These are phyloP conservation scores for Pythium volutum DNA, from an alignment of 352 stramenopile genomes.

Conservation along the genomic window DNA sequence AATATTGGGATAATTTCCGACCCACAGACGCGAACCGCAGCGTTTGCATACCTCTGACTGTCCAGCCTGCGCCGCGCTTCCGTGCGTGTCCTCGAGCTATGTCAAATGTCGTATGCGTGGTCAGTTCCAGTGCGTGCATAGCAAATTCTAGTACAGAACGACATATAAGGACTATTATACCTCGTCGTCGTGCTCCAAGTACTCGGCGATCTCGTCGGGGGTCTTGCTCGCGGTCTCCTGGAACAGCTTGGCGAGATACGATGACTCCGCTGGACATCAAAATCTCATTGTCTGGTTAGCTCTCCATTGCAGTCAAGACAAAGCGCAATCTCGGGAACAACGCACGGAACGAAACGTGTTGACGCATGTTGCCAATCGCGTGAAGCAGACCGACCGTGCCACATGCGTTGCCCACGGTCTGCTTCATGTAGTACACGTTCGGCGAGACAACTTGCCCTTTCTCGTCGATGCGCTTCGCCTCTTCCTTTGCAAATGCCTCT, in stretches of 20 bases:
- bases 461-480: conserved; percentile 59
- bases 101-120: neutral
- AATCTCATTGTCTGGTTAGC: neutral
- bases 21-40: no score
- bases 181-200: conserved; percentile 90
- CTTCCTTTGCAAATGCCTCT: conserved; percentile 72
- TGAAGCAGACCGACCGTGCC: conserved; percentile 96
- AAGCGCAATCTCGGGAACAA: neutral
- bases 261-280: conserved; percentile 26
- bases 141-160: no score
- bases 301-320: neutral
- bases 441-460: conserved; percentile 67
- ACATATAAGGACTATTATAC: no score
- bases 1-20: neutral
- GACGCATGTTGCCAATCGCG: conserved; percentile 89
- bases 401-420: conserved; percentile 97
- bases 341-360: conserved; percentile 64
- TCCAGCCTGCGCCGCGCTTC: conserved; percentile 83
- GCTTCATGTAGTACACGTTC: conserved; percentile 90
- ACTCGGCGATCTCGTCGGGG: conserved; percentile 78
- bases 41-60: conserved; percentile 89
- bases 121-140: no score
- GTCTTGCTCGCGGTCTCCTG: conserved; percentile 72
- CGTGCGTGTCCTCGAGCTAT: conserved; percentile 91
- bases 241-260: conserved; percentile 85